Conservation (phyloP, 108 stramenopile genomes). For the Pseudonitzschia multiseries region DNA sequence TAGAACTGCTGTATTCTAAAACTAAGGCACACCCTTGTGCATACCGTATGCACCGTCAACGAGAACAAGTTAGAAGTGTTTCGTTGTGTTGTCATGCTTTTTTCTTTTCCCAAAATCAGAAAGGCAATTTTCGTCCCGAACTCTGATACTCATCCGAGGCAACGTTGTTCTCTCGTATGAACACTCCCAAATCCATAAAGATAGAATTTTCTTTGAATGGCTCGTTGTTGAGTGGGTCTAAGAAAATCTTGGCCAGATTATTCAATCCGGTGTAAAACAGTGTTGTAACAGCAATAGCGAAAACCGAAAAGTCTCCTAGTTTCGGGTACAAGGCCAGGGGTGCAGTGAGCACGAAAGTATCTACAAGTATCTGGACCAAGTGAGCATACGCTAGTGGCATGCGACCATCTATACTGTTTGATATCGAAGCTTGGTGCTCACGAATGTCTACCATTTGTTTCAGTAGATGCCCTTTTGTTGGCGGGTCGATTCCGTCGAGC, state of each 20-base stretch:
- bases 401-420: conserved; percentile 26
- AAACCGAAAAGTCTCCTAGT: conserved; percentile 30
- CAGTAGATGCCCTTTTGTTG: conserved; percentile 8
- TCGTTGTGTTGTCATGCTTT: too few species aligned
- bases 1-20: too few species aligned
- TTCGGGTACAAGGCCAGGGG: conserved; percentile 33
- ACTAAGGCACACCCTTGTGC: too few species aligned
- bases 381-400: conserved; percentile 56
- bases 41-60: too few species aligned
- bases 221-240: conserved; percentile 60
- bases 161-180: conserved; percentile 46
- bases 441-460: background rate
- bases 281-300: conserved; percentile 27
- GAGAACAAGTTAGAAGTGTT: too few species aligned
- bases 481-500: conserved; percentile 5
- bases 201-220: conserved; percentile 29
- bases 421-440: background rate
- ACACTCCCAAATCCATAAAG: conserved; percentile 35
- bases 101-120: background rate
- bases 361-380: conserved; percentile 56
- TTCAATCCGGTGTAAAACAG: conserved; percentile 49
- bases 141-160: conserved; percentile 22
- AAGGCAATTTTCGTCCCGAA: conserved; percentile 2
- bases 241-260: conserved; percentile 50
- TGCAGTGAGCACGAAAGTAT: conserved; percentile 25